Percentiles rank a stretch among this genome's conserved stretches.
phyloP scores from a whole-genome alignment of 805 yeast species.

The Metschnikowia kofuensis region DNA sequence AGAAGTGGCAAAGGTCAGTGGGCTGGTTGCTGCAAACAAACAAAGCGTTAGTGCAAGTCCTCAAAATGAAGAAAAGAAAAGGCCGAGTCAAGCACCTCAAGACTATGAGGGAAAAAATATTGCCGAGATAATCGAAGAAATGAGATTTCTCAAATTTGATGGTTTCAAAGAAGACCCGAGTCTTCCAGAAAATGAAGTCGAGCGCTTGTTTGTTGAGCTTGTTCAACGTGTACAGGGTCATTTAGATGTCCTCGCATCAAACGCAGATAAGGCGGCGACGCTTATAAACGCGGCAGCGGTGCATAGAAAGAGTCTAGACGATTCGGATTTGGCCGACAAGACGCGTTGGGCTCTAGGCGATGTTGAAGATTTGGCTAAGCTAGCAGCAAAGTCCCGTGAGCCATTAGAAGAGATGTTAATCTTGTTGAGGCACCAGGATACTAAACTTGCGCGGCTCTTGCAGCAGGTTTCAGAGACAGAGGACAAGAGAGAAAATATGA shows the following conservation, averaged over 20 bases:
- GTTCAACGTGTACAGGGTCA: conserved; percentile 26
- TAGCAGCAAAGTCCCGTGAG: not conserved
- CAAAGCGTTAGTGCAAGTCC: not conserved
- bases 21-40: not conserved
- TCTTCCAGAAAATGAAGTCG: conserved; percentile 8
- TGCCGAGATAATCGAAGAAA: conserved; percentile 1
- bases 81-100: too few relatives aligned
- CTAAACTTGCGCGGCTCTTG: conserved; percentile 9
- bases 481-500: conserved; percentile 20
- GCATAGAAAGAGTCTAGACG: not conserved
- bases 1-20: too few relatives aligned
- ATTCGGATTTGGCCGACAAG: conserved; percentile 11
- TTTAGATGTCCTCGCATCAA: conserved; percentile 21
- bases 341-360: conserved; percentile 19
- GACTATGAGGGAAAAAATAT: conserved; percentile 7
- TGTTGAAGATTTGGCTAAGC: conserved; percentile 9
- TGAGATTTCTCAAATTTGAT: conserved; percentile 14
- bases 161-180: conserved; percentile 15
- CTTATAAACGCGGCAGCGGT: conserved; percentile 15
- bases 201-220: conserved; percentile 22
- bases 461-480: conserved; percentile 17
- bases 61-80: not conserved
- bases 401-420: conserved; percentile 1
- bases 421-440: conserved; percentile 1
- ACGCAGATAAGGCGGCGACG: conserved; percentile 14